A percentile compares a stretch with the other conserved stretches of the same genome.
phyloP scores from a whole-genome alignment of 2,329 filamentous ascomycete species.

The Sarocladium strictum region DNA sequence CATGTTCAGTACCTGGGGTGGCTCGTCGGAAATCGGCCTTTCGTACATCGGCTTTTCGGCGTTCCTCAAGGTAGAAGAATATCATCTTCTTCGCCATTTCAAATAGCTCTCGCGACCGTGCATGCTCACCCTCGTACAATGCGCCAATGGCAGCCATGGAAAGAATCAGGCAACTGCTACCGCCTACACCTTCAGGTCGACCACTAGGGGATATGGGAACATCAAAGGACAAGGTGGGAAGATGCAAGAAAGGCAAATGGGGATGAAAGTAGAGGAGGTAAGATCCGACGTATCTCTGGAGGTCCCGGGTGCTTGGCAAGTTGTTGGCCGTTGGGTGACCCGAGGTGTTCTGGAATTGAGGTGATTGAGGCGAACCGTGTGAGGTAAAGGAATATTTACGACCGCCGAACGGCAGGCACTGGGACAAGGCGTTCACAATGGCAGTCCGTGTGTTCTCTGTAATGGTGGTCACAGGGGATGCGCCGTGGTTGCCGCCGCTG shows the following conservation, averaged over 20 bases:
- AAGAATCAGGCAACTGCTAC: conserved; percentile 77
- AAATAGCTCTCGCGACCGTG: conserved; percentile 77
- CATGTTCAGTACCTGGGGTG: conserved; percentile 40
- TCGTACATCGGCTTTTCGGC: conserved; percentile 76
- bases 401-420: conserved; percentile 48
- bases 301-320: conserved; percentile 75
- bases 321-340: conserved; percentile 42
- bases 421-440: conserved; percentile 54
- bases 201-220: conserved; percentile 62
- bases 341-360: conserved; percentile 43
- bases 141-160: conserved; percentile 77
- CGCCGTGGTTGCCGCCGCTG: conserved; percentile 55
- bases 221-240: conserved; percentile 88
- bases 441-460: conserved; percentile 58
- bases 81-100: conserved; percentile 96
- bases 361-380: conserved; percentile 48
- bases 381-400: conserved; percentile 60
- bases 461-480: conserved; percentile 56
- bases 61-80: conserved; percentile 83
- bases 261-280: conserved; percentile 93
- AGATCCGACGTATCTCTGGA: conserved; percentile 83
- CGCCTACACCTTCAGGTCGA: conserved; percentile 58
- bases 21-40: conserved; percentile 54
- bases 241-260: conserved; percentile 89
- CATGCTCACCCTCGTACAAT: conserved; percentile 79